Conservation (phyloP, 148 eudicot genomes). For the Vaccinium macrocarpon region DNA sequence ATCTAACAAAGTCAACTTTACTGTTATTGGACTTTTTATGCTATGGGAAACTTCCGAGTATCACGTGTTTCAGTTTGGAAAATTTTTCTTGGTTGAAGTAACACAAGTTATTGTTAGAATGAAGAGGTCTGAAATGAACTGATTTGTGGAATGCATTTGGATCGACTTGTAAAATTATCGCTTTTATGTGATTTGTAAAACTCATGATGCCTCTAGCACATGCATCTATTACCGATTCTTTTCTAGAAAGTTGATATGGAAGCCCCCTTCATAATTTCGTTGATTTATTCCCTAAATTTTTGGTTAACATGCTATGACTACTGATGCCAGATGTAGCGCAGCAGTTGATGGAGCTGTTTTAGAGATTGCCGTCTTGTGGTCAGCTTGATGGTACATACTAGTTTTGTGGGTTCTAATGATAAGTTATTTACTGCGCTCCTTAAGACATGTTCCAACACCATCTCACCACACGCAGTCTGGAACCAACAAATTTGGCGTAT, state of each 20-base stretch:
- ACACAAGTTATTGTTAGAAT: not conserved
- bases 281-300: not conserved
- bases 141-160: not conserved
- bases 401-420: not conserved
- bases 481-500: not conserved
- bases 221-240: not conserved
- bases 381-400: not conserved
- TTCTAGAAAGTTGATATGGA: not conserved
- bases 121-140: not conserved
- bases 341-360: conserved; percentile 71
- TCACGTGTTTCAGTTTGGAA: not conserved
- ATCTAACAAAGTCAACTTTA: not conserved
- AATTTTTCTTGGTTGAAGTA: not conserved
- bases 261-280: not conserved
- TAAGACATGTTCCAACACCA: not conserved
- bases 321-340: conserved; percentile 62
- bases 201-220: not conserved
- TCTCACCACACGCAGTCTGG: not conserved
- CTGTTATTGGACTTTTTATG: not conserved
- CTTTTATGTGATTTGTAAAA: not conserved
- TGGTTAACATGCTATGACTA: not conserved
- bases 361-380: not conserved
- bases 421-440: not conserved
- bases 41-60: not conserved
- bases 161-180: not conserved